phyloP scores from a whole-genome alignment of 1,139 yeast species.

The Hanseniaspora gamundiae region DNA sequence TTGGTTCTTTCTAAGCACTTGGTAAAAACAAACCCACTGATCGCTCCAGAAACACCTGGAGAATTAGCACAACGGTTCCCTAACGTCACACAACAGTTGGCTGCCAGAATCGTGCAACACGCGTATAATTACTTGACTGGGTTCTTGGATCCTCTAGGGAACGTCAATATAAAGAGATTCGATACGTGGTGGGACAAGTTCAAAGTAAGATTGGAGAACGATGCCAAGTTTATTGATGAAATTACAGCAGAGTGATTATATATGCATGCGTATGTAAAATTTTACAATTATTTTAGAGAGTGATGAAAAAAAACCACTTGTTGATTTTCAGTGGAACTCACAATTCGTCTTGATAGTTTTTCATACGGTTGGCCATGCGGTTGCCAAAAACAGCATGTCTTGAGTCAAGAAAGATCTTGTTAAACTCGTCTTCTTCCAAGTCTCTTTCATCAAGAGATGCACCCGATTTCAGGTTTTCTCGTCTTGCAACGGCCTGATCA shows the following conservation, averaged over 20 bases:
- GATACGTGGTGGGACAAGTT: constrained; percentile 97
- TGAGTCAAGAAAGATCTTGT: constrained; percentile 37
- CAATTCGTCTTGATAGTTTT: constrained; percentile 18
- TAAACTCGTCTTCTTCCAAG: constrained; percentile 28
- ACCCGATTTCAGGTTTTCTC: constrained; percentile 17
- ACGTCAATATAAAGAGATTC: constrained; percentile 77
- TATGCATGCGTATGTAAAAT: neutral
- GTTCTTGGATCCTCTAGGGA: constrained; percentile 64
- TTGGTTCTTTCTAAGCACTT: constrained; percentile 15
- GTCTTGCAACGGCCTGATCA: constrained; percentile 34
- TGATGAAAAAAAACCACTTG: too few species aligned
- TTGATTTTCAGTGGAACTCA: too few species aligned
- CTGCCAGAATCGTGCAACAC: constrained; percentile 79
- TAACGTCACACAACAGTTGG: constrained; percentile 37
- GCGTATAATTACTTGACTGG: constrained; percentile 87
- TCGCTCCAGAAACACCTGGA: constrained; percentile 21
- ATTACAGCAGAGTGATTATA: constrained; percentile 16
- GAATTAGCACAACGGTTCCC: constrained; percentile 25
- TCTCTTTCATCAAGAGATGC: constrained; percentile 22
- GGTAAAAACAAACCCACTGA: constrained; percentile 7
- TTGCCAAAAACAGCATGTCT: constrained; percentile 74
- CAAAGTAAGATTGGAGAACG: constrained; percentile 55
- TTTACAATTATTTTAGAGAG: too few species aligned
- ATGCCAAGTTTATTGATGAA: constrained; percentile 67
- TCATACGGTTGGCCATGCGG: constrained; percentile 41